These are phyloP conservation scores for Cladosporium sp. DNA, from an alignment of 2,329 filamentous ascomycete genomes.

Conservation along the genomic window DNA sequence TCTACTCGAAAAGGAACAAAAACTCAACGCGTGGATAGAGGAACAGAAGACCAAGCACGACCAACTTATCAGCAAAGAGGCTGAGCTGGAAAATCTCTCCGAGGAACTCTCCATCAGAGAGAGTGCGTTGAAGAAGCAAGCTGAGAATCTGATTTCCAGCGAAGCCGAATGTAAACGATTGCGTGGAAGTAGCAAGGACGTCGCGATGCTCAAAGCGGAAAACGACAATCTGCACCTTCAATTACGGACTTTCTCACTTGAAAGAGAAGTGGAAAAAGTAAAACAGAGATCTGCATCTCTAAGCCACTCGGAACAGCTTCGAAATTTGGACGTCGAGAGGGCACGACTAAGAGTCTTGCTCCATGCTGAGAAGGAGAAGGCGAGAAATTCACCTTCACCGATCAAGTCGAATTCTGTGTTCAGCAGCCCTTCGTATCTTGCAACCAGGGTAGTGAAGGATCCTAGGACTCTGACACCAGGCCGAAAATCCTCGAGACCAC, in stretches of 20 bases:
- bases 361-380: background rate
- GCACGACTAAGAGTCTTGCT: background rate
- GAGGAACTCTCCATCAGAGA: background rate
- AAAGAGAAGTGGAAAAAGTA: constrained; percentile 5
- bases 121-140: background rate
- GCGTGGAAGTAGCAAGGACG: background rate
- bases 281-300: background rate
- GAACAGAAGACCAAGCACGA: background rate
- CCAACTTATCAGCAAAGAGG: background rate
- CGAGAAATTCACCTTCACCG: background rate
- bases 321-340: constrained; percentile 1
- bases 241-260: background rate
- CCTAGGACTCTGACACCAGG: background rate
- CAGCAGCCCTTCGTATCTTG: background rate
- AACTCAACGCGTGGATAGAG: no score
- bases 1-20: background rate
- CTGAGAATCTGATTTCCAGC: background rate
- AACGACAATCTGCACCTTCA: constrained; percentile 6
- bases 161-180: background rate
- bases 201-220: constrained; percentile 2
- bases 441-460: background rate
- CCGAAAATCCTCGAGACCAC: background rate
- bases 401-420: background rate
- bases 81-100: background rate
- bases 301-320: background rate